phyloP scores from a whole-genome alignment of 163 green algal genomes.

The Chlorella variabilis region DNA sequence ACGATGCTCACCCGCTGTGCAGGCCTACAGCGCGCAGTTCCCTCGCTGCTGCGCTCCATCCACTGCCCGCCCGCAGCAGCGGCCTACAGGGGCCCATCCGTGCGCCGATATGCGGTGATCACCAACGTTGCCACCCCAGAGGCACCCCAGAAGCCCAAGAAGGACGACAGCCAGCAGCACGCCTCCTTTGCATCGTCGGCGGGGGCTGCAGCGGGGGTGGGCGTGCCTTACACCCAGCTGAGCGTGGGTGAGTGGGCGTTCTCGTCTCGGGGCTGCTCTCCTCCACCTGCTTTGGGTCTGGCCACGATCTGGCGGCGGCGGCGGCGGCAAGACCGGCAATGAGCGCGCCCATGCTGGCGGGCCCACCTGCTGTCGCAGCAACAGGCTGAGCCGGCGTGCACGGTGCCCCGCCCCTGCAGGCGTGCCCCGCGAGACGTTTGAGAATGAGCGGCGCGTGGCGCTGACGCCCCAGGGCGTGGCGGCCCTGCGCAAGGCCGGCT shows the following conservation, averaged over 20 bases:
- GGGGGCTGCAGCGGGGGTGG: neutral
- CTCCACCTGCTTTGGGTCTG: neutral
- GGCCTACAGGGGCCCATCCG: neutral
- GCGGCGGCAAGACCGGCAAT: neutral
- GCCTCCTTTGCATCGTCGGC: conserved; percentile 2
- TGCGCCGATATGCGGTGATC: neutral
- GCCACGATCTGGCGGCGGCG: neutral
- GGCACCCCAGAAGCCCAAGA: neutral
- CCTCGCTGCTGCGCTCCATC: conserved; percentile 5
- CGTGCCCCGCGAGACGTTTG: conserved; percentile 74
- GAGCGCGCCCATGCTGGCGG: no score
- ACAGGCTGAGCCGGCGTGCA: no score
- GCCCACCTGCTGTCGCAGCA: no score
- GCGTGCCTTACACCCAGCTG: conserved; percentile 35
- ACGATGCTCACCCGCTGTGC: conserved; percentile 16
- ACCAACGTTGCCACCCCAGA: neutral
- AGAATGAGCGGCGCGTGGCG: conserved; percentile 74
- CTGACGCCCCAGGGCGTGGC: conserved; percentile 67
- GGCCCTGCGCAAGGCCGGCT: conserved; percentile 73
- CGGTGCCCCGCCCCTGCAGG: conserved; percentile 53
- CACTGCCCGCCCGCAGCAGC: neutral
- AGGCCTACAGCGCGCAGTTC: conserved; percentile 16
- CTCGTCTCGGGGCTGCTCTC: neutral
- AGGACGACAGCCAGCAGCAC: no score
- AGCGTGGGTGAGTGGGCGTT: conserved; percentile 33